A percentile compares a stretch with the other conserved stretches of the same genome.
phyloP scores from a whole-genome alignment of 306 rosid genomes.

The Pachyrhizus erosus region DNA sequence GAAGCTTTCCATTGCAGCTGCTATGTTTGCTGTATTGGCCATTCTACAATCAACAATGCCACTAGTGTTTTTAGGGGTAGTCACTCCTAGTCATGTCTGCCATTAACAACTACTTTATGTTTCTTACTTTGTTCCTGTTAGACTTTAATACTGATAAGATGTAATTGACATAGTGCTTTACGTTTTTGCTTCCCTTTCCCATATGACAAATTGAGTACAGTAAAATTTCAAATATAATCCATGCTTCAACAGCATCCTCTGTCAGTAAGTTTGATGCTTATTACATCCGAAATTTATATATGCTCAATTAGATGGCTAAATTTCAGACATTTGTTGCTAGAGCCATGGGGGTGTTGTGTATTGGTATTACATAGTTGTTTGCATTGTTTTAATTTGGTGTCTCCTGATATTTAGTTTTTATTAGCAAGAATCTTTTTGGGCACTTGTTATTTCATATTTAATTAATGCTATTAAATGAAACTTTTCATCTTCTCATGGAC shows the following conservation, averaged over 20 bases:
- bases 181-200: background rate
- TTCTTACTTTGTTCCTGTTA: conserved; percentile 5
- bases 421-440: background rate
- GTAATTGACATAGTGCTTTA: background rate
- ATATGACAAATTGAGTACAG: background rate
- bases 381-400: conserved; percentile 18
- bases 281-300: background rate
- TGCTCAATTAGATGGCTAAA: conserved; percentile 7
- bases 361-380: background rate
- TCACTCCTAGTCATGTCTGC: background rate
- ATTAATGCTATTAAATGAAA: conserved; percentile 13
- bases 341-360: background rate
- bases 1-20: conserved; percentile 23
- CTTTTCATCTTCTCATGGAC: background rate
- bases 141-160: background rate
- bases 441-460: conserved; percentile 5
- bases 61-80: conserved; percentile 19
- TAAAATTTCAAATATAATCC: conserved; percentile 9
- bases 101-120: conserved; percentile 1
- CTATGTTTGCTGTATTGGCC: conserved; percentile 12
- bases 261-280: background rate
- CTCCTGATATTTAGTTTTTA: background rate
- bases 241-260: conserved; percentile 15
- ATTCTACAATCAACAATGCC: background rate
- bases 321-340: background rate